These are phyloP conservation scores for Neurospora sp. DNA, from an alignment of 495 filamentous ascomycete species.

Conservation along the genomic window DNA sequence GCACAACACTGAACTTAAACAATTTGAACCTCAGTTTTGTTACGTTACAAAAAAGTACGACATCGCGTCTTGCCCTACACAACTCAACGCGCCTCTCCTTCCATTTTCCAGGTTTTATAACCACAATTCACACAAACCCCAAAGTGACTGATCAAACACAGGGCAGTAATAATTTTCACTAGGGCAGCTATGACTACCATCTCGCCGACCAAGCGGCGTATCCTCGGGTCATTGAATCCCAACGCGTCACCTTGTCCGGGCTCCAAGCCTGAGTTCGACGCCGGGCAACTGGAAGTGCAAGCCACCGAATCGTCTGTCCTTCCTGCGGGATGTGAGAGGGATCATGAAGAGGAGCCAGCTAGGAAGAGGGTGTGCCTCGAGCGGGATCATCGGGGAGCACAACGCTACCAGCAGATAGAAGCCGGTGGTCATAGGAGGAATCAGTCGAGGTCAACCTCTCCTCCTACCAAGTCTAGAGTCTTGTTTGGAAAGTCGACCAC, in stretches of 20 bases:
- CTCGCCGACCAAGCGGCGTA: constrained; percentile 35
- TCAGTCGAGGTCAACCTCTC: background rate
- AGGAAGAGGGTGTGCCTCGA: constrained; percentile 6
- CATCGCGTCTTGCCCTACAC: background rate
- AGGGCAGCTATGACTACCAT: constrained; percentile 20
- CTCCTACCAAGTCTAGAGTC: background rate
- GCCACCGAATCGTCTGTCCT: background rate
- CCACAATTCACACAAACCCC: background rate
- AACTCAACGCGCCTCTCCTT: background rate
- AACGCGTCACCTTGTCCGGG: constrained; percentile 23
- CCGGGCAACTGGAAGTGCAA: background rate
- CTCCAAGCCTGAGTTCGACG: background rate
- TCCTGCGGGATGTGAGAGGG: background rate
- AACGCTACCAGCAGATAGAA: background rate
- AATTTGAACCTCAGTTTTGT: background rate
- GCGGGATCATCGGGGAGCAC: background rate
- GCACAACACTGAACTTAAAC: background rate
- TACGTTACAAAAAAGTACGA: background rate
- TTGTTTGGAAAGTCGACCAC: background rate
- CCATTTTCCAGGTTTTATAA: background rate
- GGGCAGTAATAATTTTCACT: background rate
- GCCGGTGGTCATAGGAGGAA: background rate
- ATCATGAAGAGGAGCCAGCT: constrained; percentile 1
- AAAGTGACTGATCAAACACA: background rate
- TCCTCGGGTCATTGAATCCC: constrained; percentile 30